phyloP scores from a whole-genome alignment of 768 basidiomycete species.

The Phylloporus sp. region DNA sequence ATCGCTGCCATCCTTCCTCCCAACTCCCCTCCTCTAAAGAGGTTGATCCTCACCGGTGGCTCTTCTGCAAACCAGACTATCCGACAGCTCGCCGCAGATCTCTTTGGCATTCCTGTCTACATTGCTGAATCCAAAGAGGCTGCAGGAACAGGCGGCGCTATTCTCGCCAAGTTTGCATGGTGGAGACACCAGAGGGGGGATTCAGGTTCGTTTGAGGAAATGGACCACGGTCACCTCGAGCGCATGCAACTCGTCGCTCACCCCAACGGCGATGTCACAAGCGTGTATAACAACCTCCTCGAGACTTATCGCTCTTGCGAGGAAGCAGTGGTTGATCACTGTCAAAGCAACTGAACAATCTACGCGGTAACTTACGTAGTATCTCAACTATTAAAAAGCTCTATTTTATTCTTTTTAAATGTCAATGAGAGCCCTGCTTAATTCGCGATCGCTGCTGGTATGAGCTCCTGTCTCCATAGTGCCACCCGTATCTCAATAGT shows the following conservation, averaged over 20 bases:
- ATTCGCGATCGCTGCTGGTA: neutral
- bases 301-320: slow-evolving; percentile 4
- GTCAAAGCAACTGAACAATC: neutral
- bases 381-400: too few relatives aligned
- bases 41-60: slow-evolving; percentile 6
- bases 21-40: slow-evolving; percentile 3
- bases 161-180: slow-evolving; percentile 10
- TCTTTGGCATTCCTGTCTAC: slow-evolving; percentile 4
- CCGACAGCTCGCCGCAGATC: slow-evolving; percentile 5
- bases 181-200: slow-evolving; percentile 3
- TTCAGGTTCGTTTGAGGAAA: slow-evolving; percentile 2
- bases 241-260: slow-evolving; percentile 6
- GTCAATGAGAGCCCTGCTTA: too few relatives aligned
- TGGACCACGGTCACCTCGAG: neutral
- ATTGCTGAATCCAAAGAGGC: slow-evolving; percentile 7
- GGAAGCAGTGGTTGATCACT: slow-evolving; percentile 1
- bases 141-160: slow-evolving; percentile 2
- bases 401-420: too few relatives aligned
- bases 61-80: slow-evolving; percentile 8
- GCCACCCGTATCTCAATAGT: neutral
- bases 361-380: neutral
- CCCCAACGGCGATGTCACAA: neutral
- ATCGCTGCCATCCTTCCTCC: slow-evolving; percentile 3
- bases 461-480: neutral
- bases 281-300: slow-evolving; percentile 2